phyloP scores from a whole-genome alignment of 2,329 filamentous ascomycete genomes.

The Pseudocercospora fijiensis region DNA sequence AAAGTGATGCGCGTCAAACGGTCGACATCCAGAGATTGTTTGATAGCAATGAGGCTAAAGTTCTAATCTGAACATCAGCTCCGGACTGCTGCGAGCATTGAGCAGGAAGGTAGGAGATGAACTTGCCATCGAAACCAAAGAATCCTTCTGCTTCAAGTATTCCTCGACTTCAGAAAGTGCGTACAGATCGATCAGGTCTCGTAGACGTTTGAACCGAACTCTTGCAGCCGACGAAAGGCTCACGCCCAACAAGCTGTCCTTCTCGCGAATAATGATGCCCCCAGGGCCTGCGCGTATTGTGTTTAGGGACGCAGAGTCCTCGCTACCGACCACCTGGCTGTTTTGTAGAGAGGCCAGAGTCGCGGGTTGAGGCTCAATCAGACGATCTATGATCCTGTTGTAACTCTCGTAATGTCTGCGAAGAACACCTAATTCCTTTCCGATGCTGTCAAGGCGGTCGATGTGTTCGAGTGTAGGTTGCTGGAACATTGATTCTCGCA shows the following conservation, averaged over 20 bases:
- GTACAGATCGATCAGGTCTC: conserved; percentile 59
- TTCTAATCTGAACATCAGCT: conserved; percentile 51
- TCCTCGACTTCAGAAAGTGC: conserved; percentile 63
- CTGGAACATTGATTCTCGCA: conserved; percentile 57
- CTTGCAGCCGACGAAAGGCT: conserved; percentile 51
- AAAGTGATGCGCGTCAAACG: conserved; percentile 70
- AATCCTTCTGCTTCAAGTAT: conserved; percentile 67
- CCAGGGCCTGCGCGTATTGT: conserved; percentile 27
- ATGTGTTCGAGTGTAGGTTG: conserved; percentile 49
- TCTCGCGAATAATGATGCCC: conserved; percentile 24
- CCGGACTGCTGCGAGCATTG: conserved; percentile 2
- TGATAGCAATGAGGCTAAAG: conserved; percentile 74
- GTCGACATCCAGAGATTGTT: conserved; percentile 70
- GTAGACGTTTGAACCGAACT: conserved; percentile 59
- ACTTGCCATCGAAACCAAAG: conserved; percentile 64
- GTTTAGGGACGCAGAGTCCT: conserved; percentile 26
- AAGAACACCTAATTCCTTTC: conserved; percentile 60
- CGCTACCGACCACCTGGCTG: conserved; percentile 40
- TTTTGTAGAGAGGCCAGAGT: conserved; percentile 47
- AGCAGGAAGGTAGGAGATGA: not conserved
- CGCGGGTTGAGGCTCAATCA: conserved; percentile 50
- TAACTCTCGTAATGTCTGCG: conserved; percentile 63
- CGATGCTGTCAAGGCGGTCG: conserved; percentile 58
- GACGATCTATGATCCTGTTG: conserved; percentile 59
- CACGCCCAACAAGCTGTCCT: conserved; percentile 46